Evolutionary conservation across 148 eudicot genomes (phyloP).

Genomic region (Polygonum maritimum): DNA sequence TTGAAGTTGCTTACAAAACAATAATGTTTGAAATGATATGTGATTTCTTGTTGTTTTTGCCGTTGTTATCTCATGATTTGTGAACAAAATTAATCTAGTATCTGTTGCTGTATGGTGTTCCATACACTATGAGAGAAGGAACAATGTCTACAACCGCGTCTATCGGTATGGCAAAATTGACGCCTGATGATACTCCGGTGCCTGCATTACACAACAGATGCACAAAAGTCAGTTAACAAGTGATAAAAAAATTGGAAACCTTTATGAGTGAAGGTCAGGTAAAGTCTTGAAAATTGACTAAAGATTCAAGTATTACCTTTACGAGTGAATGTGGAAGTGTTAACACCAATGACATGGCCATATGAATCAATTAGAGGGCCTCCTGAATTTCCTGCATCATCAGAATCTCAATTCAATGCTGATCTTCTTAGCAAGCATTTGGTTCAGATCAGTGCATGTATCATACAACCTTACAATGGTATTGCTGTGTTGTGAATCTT

Average conservation of each 20-base stretch:
- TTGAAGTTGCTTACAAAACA: neutral
- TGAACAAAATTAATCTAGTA: slow-evolving; percentile 22
- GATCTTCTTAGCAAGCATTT: neutral
- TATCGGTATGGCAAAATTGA: slow-evolving; percentile 87
- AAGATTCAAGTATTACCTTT: slow-evolving; percentile 30
- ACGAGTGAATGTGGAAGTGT: slow-evolving; percentile 92
- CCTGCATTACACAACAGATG: slow-evolving; percentile 35
- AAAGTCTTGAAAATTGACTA: neutral
- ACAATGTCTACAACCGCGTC: slow-evolving; percentile 67
- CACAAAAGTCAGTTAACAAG: neutral
- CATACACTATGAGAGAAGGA: slow-evolving; percentile 78
- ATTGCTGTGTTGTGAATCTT: neutral
- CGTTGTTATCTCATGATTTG: neutral
- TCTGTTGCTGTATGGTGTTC: slow-evolving; percentile 68
- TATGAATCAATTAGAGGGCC: slow-evolving; percentile 83
- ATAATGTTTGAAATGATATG: neutral
- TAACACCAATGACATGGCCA: slow-evolving; percentile 93
- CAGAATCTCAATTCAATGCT: slow-evolving; percentile 1
- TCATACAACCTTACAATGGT: neutral
- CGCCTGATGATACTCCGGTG: slow-evolving; percentile 78
- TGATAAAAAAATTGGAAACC: neutral
- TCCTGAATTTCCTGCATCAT: slow-evolving; percentile 74
- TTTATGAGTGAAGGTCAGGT: too few relatives aligned
- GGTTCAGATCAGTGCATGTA: neutral
- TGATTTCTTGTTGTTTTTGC: neutral